Evolutionary conservation across 768 basidiomycete genomes (phyloP).

Genomic region (Termitomyces sp.): DNA sequence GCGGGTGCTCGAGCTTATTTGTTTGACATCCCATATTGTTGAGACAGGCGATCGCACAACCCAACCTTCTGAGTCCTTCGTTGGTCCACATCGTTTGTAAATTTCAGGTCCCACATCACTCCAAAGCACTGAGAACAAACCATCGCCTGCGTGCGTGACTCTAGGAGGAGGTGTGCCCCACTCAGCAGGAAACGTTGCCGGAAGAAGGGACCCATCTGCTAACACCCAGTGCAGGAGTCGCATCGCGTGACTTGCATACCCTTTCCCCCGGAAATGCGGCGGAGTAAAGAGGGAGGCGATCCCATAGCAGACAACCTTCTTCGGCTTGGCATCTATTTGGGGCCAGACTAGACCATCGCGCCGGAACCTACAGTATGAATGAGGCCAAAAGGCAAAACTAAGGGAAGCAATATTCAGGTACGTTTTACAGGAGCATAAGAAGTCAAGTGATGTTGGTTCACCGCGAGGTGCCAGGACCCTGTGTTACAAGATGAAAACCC

Average conservation of each 20-base stretch:
- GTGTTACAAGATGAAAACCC: neutral
- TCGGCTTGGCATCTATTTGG: constrained; percentile 7
- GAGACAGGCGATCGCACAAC: constrained; percentile 27
- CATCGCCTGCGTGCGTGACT: constrained; percentile 30
- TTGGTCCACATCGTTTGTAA: constrained; percentile 37
- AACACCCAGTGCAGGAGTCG: constrained; percentile 53
- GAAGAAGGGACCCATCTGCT: constrained; percentile 22
- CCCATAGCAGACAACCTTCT: constrained; percentile 40
- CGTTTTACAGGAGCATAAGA: constrained; percentile 61
- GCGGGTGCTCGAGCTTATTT: neutral
- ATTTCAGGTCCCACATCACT: constrained; percentile 45
- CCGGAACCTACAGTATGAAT: constrained; percentile 17
- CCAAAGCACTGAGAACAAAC: constrained; percentile 42
- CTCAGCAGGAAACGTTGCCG: constrained; percentile 23
- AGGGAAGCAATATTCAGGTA: constrained; percentile 22
- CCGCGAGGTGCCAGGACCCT: constrained; percentile 57
- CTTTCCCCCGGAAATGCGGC: constrained; percentile 38
- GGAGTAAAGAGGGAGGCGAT: constrained; percentile 56
- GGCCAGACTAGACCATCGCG: constrained; percentile 24
- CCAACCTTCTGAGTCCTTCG: constrained; percentile 36
- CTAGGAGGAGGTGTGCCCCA: constrained; percentile 40
- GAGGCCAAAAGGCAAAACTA: neutral
- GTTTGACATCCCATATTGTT: constrained; percentile 33
- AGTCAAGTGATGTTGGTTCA: constrained; percentile 44
- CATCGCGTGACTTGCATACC: constrained; percentile 63